phyloP scores from a whole-genome alignment of 2,329 filamentous ascomycete species.

The Fusarium setosum region DNA sequence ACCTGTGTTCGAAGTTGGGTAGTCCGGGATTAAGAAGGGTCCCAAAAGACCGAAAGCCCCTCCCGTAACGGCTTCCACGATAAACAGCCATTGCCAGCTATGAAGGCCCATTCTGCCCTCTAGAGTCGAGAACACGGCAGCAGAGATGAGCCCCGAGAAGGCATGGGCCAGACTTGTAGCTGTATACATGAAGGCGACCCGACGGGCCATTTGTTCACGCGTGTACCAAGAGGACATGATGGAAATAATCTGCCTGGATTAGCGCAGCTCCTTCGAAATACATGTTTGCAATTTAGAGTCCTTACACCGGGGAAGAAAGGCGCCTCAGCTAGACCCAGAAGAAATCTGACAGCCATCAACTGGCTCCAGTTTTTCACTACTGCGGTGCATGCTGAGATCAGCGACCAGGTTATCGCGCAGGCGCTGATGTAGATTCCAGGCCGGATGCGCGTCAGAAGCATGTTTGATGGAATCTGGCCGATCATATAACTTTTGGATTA shows the following conservation, averaged over 20 bases:
- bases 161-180: slow-evolving; percentile 74
- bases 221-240: slow-evolving; percentile 70
- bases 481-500: slow-evolving; percentile 35
- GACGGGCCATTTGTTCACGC: slow-evolving; percentile 69
- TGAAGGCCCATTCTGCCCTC: slow-evolving; percentile 59
- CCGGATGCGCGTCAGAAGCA: slow-evolving; percentile 30
- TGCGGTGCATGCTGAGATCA: slow-evolving; percentile 23
- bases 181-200: slow-evolving; percentile 66
- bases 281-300: too few relatives aligned
- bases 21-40: slow-evolving; percentile 38
- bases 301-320: slow-evolving; percentile 33
- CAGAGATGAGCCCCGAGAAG: slow-evolving; percentile 71
- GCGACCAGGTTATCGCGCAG: slow-evolving; percentile 27
- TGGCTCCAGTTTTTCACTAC: slow-evolving; percentile 25
- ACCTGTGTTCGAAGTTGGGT: slow-evolving; percentile 15
- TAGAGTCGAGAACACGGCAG: slow-evolving; percentile 62
- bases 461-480: slow-evolving; percentile 31
- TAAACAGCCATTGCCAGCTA: slow-evolving; percentile 76
- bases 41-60: slow-evolving; percentile 35
- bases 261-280: too few relatives aligned
- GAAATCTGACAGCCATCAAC: slow-evolving; percentile 27
- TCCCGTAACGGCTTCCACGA: slow-evolving; percentile 67
- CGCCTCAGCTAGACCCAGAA: slow-evolving; percentile 29
- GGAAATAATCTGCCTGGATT: slow-evolving; percentile 10
- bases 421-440: slow-evolving; percentile 21